Conservation (phyloP, 73 alveolate genomes). For the Blepharisma stoltei region DNA sequence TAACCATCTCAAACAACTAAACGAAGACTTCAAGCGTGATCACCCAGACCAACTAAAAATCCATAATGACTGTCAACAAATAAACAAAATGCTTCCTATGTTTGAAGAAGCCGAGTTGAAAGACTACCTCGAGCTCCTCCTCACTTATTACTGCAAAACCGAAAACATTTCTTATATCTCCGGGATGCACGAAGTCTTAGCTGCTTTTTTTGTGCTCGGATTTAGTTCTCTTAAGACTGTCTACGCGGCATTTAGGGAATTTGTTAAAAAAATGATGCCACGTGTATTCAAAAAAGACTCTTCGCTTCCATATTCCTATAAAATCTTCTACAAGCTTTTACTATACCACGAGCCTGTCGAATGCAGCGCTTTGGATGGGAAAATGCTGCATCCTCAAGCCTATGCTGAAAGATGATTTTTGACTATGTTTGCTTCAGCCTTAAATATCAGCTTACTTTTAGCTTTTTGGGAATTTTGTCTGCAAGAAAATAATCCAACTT, state of each 20-base stretch:
- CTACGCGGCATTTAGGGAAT: slow-evolving; percentile 13
- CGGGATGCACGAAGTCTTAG: slow-evolving; percentile 33
- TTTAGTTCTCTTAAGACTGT: slow-evolving; percentile 18
- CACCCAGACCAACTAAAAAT: slow-evolving; percentile 30
- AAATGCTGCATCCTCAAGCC: slow-evolving; percentile 1
- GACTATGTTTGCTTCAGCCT: slow-evolving; percentile 21
- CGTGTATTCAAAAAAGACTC: background rate
- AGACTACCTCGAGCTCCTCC: slow-evolving; percentile 8
- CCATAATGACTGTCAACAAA: slow-evolving; percentile 28
- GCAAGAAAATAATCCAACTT: slow-evolving; percentile 24
- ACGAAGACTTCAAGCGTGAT: slow-evolving; percentile 1
- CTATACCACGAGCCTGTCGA: slow-evolving; percentile 28
- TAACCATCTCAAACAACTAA: background rate
- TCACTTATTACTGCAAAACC: slow-evolving; percentile 30
- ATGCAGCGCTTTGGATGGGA: slow-evolving; percentile 31
- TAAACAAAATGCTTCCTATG: background rate
- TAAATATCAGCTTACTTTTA: background rate
- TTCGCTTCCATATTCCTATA: slow-evolving; percentile 9
- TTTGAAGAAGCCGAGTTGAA: slow-evolving; percentile 24
- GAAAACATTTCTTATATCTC: slow-evolving; percentile 22
- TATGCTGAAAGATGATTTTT: slow-evolving; percentile 28
- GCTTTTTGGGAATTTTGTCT: slow-evolving; percentile 34
- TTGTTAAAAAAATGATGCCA: slow-evolving; percentile 30
- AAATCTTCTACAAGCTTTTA: slow-evolving; percentile 17
- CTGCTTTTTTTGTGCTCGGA: slow-evolving; percentile 28